Evolutionary conservation across 2,329 filamentous ascomycete species (phyloP), one percentile per base, ranked within the genome.

Genomic region (Fusarium sublunatum): DNA sequence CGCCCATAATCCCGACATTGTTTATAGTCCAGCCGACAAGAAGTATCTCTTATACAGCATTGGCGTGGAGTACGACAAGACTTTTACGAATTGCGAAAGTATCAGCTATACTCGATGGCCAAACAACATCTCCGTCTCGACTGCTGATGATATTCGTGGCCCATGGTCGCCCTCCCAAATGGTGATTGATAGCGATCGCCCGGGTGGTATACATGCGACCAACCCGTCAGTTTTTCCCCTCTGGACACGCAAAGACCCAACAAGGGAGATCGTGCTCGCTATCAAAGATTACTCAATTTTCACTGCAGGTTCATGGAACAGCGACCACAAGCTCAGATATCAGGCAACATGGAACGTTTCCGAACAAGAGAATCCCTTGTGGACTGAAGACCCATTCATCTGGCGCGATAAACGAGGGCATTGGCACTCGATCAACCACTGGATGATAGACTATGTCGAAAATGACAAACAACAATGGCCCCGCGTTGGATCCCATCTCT

Each of bases 21-120:
- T 82, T 0, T 83, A 77, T 64, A 82, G 78, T 29, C 76, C 76
- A 0, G 76, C 75, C 0, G 80, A 83, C n/a, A 34, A 73, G 2
- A 73, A 72, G 19, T 83, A 80, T 38, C 65, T 83, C 0, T 60
- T 83, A 2, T 81, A 82, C 56, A 73, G 74, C 22, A 83, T 82
- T 35, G 81, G 81, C 0, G 51, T 66, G 0, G 49, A 64, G 13
- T 5, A 65, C n/a, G 45, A 50, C 2, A 56, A 60, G 15, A 19
- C 19, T 0, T 48, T 57, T 2, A 31, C 36, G 0, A 61, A 53
- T 10, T 62, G 59, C 4, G 59, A 61, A n/a, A 62, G 59, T n/a
- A 57, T 59, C 1, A 59, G 48, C 28, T 63, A 59, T 3, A 54
- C 53, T 0, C 34, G 24, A 10, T 68, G 62, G 61, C 53, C 65